A percentile compares a stretch with the other conserved stretches of the same genome.
These are phyloP conservation scores for Aspergillus thermomutatus DNA, from an alignment of 2,329 filamentous ascomycete species.

Conservation along the genomic window DNA sequence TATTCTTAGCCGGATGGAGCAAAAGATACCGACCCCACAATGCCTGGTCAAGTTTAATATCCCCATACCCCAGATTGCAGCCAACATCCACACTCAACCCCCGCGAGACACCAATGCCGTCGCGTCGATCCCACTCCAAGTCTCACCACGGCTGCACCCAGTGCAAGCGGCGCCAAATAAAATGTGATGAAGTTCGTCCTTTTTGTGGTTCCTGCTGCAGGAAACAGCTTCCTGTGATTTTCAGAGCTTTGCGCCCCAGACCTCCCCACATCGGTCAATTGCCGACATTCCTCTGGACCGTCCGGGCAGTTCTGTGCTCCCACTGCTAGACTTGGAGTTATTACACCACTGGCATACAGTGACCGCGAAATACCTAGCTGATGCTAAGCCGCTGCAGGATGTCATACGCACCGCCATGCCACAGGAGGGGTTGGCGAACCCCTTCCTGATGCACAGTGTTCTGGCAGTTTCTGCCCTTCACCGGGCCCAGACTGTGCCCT, in stretches of 20 bases:
- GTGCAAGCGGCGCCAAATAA: conserved; percentile 14
- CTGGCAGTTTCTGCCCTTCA: conserved; percentile 11
- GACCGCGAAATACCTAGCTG: conserved; percentile 1
- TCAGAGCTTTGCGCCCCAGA: not conserved
- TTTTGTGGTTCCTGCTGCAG: conserved; percentile 7
- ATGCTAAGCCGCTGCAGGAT: not conserved
- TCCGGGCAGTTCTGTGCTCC: not conserved
- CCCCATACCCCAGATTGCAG: too few relatives aligned
- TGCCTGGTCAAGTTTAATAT: too few relatives aligned
- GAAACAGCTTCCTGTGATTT: conserved; percentile 5
- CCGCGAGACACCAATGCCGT: conserved; percentile 2
- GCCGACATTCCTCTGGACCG: not conserved
- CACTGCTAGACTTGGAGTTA: conserved; percentile 11
- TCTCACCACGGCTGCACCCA: conserved; percentile 12
- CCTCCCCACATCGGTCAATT: not conserved
- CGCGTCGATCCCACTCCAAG: conserved; percentile 7
- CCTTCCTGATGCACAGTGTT: conserved; percentile 13
- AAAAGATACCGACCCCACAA: too few relatives aligned
- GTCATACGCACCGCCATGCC: conserved; percentile 6
- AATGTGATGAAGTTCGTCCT: conserved; percentile 13
- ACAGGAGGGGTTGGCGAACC: conserved; percentile 3
- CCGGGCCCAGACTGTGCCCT: not conserved
- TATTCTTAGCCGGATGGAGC: too few relatives aligned
- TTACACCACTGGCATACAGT: conserved; percentile 12
- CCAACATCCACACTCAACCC: too few relatives aligned